phyloP scores from a whole-genome alignment of 1,139 yeast genomes.

The Pichia sp. region DNA sequence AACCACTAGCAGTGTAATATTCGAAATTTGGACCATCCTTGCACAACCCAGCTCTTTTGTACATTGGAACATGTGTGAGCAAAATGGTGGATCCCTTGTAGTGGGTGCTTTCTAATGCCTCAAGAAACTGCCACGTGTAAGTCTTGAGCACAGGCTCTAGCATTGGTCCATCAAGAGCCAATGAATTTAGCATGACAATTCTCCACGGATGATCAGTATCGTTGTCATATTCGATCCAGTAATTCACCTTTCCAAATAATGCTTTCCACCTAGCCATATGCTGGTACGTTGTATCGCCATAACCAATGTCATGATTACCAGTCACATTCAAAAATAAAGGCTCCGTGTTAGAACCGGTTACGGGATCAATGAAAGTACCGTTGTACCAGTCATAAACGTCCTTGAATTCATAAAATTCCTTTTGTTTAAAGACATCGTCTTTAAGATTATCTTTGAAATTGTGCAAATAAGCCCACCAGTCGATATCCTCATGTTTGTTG shows the following conservation, averaged over 20 bases:
- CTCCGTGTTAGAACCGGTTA: conserved; percentile 25
- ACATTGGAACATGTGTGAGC: conserved; percentile 85
- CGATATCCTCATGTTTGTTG: conserved; percentile 44
- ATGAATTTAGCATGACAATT: conserved; percentile 75
- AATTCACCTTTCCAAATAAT: conserved; percentile 81
- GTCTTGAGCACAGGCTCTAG: conserved; percentile 63
- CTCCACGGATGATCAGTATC: conserved; percentile 71
- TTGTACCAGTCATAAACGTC: conserved; percentile 66
- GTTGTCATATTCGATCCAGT: conserved; percentile 62
- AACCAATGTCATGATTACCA: conserved; percentile 96
- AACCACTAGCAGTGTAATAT: conserved; percentile 53
- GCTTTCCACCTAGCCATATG: conserved; percentile 75
- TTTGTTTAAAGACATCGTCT: conserved; percentile 35
- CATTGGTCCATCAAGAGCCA: conserved; percentile 88
- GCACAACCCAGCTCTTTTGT: conserved; percentile 76
- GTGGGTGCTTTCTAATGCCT: conserved; percentile 46
- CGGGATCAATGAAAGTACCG: conserved; percentile 28
- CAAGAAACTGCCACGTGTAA: conserved; percentile 69
- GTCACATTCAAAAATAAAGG: conserved; percentile 76
- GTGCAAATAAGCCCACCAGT: conserved; percentile 49
- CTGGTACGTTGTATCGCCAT: conserved; percentile 92
- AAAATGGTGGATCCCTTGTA: conserved; percentile 78
- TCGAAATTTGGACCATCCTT: conserved; percentile 74
- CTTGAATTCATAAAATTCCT: conserved; percentile 43
- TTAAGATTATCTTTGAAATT: conserved; percentile 40